Conservation (phyloP, 2,329 filamentous ascomycete species). For the Phoma herbarum region DNA sequence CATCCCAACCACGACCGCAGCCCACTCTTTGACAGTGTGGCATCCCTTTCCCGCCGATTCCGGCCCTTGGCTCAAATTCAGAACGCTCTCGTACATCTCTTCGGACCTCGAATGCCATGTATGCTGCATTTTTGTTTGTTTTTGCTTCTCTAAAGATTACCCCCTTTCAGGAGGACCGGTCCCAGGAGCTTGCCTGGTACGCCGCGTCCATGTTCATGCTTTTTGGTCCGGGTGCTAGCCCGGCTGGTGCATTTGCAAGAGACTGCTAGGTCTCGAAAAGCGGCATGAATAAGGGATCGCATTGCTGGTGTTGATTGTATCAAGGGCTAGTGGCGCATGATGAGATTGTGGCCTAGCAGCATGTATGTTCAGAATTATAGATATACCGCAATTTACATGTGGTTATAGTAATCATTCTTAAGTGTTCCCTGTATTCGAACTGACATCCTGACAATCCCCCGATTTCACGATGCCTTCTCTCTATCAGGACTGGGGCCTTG, state of each 20-base stretch:
- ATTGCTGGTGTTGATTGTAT: conserved; percentile 17
- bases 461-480: too few relatives aligned
- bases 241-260: conserved; percentile 28
- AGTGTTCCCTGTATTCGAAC: not conserved
- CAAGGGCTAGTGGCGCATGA: conserved; percentile 2
- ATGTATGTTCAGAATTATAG: conserved; percentile 9
- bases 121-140: conserved; percentile 16
- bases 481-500: not conserved
- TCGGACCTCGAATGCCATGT: conserved; percentile 4
- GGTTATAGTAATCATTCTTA: not conserved
- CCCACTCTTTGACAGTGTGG: conserved; percentile 10
- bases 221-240: conserved; percentile 44
- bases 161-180: conserved; percentile 45
- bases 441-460: not conserved
- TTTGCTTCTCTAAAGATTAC: conserved; percentile 44
- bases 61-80: conserved; percentile 16
- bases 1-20: conserved; percentile 13
- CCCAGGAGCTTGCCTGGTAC: conserved; percentile 31
- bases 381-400: conserved; percentile 5
- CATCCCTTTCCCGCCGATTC: not conserved
- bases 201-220: conserved; percentile 41
- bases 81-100: not conserved
- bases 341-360: not conserved
- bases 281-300: conserved; percentile 22
- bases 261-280: conserved; percentile 25